Evolutionary conservation across 2,329 filamentous ascomycete species (phyloP).

Genomic region (Xylaria sp.): DNA sequence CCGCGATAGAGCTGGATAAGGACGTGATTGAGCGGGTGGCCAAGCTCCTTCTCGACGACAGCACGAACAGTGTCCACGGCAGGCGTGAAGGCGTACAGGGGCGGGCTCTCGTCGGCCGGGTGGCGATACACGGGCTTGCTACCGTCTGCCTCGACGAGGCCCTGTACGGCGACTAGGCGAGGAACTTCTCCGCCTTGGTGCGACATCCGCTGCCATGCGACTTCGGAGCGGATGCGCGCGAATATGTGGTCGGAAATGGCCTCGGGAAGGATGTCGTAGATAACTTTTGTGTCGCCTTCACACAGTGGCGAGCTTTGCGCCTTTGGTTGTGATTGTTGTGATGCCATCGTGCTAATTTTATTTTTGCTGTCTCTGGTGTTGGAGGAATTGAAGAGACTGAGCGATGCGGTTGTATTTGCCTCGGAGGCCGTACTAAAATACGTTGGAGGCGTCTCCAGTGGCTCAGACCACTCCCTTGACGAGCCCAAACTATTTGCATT

Average conservation of each 20-base stretch:
- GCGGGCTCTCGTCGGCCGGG: constrained; percentile 87
- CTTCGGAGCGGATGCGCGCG: constrained; percentile 75
- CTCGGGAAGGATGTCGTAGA: constrained; percentile 74
- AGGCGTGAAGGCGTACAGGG: constrained; percentile 78
- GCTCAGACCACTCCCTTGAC: constrained; percentile 29
- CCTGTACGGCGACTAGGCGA: constrained; percentile 90
- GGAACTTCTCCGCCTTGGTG: constrained; percentile 93
- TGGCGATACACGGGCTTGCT: constrained; percentile 93
- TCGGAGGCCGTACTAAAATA: constrained; percentile 32
- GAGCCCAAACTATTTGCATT: constrained; percentile 28
- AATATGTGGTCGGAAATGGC: constrained; percentile 71
- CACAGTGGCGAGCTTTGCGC: constrained; percentile 67
- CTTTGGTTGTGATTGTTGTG: constrained; percentile 32
- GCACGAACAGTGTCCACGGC: constrained; percentile 75
- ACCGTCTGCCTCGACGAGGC: constrained; percentile 73
- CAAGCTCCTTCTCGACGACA: constrained; percentile 76
- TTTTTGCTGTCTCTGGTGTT: constrained; percentile 9
- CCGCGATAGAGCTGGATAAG: constrained; percentile 93
- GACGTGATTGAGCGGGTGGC: constrained; percentile 88
- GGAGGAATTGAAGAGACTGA: neutral
- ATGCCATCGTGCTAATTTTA: constrained; percentile 34
- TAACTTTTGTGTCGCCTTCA: constrained; percentile 82
- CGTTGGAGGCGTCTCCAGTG: constrained; percentile 14
- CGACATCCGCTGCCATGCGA: constrained; percentile 91
- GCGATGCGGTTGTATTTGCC: constrained; percentile 2